Base-by-base conservation (phyloP, 2,329 filamentous ascomycete species). In the Tolypocladium guangdongense region DNA sequence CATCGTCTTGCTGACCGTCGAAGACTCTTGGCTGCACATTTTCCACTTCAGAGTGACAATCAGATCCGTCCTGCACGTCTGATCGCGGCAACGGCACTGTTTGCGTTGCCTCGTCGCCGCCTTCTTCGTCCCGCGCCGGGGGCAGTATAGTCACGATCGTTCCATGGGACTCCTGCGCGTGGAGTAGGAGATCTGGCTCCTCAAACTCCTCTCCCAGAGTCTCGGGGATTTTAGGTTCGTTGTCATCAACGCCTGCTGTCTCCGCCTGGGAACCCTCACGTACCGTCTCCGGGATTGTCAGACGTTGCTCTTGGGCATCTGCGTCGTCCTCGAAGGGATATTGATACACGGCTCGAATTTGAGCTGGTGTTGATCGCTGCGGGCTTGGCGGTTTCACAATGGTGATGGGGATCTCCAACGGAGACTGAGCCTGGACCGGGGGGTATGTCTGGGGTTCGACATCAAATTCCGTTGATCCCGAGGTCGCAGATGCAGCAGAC, bases 381-480 rank as follows among this genome's bases (percentile, higher is more conserved):
- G 67, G 63, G 50, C 62, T 66, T 5, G 64, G 61, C 27, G 65
- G 61, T 50, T 65, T 64, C 30, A 64, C 55, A 48, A 63, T 57
- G 22, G 60, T 61, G 48, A 61, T 60, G 48, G 62, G 60, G 16
- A 62, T 58, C 38, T 63, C 59, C 16, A 58, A 49, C 12, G 60
- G 60, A 27, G 62, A 51, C 12, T 64, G 58, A 27, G 70, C 64
- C 45, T 68, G 71, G 18, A 71, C 60, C 1, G 75, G 70, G 1
- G 77, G 70, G 47, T 83, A 79, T 1, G 77, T 80, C 63, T 90
- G 86, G 24, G 83, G 77, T 59, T 90, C 86, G n/a, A 75, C 77
- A 59, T 90, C 87, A 59, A 90, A 87, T 60, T 88, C 83, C 0
- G 86, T 89, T 8, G 77, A 77, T 43, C 76, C 76, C n/a, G 83